Evolutionary conservation across 2,329 filamentous ascomycete genomes (phyloP).

Genomic region (Cercospora beticola): DNA sequence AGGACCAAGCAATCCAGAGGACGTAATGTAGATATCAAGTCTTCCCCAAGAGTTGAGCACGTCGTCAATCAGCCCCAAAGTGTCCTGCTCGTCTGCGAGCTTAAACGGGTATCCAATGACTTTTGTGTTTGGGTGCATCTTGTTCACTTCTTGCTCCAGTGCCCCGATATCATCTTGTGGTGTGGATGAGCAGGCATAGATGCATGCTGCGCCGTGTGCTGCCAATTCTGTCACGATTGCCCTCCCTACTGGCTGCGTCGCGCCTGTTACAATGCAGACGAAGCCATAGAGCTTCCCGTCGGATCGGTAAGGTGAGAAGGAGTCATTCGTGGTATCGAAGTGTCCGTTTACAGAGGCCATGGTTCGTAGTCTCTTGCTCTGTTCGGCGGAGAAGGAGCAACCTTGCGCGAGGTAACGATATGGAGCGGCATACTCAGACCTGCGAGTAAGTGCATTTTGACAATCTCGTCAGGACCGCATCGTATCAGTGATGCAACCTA

Average conservation of each 20-base stretch:
- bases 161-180: slow-evolving; percentile 44
- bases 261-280: slow-evolving; percentile 63
- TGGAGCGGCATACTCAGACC: neutral
- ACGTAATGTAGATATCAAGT: slow-evolving; percentile 63
- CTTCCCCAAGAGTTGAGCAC: slow-evolving; percentile 60
- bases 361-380: neutral
- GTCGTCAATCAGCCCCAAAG: slow-evolving; percentile 61
- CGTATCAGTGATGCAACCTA: neutral
- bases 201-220: slow-evolving; percentile 63
- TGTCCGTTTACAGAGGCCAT: slow-evolving; percentile 24
- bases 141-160: slow-evolving; percentile 46
- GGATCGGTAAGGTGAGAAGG: slow-evolving; percentile 58
- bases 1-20: slow-evolving; percentile 58
- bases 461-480: neutral
- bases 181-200: slow-evolving; percentile 57
- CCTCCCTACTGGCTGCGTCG: slow-evolving; percentile 59
- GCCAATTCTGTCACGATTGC: slow-evolving; percentile 62
- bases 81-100: slow-evolving; percentile 59
- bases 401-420: neutral
- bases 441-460: neutral
- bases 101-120: slow-evolving; percentile 63
- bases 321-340: slow-evolving; percentile 35
- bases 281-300: slow-evolving; percentile 66
- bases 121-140: slow-evolving; percentile 57
- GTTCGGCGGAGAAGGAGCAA: neutral